Evolutionary conservation across 2,329 filamentous ascomycete genomes (phyloP).

Genomic region (Cordyceps pruinosa): DNA sequence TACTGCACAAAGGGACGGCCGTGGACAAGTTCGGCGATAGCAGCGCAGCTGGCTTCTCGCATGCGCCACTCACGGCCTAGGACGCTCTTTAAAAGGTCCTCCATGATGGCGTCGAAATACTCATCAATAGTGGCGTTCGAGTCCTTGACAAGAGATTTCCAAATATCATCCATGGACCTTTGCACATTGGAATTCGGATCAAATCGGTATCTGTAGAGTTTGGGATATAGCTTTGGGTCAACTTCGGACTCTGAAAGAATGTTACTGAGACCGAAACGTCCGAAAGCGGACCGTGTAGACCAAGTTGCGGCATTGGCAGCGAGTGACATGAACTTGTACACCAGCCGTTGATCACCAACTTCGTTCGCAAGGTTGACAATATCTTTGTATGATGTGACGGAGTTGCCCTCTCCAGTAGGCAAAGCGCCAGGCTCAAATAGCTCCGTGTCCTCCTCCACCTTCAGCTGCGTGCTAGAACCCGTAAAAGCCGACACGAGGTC

Average conservation of each 20-base stretch:
- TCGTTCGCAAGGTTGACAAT: slow-evolving; percentile 94
- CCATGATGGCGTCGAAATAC: slow-evolving; percentile 84
- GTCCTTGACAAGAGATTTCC: slow-evolving; percentile 92
- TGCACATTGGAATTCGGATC: slow-evolving; percentile 93
- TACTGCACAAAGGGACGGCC: slow-evolving; percentile 71
- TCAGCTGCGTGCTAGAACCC: slow-evolving; percentile 64
- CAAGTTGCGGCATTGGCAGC: slow-evolving; percentile 94
- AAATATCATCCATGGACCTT: slow-evolving; percentile 94
- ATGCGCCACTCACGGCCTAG: slow-evolving; percentile 90
- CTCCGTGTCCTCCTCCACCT: slow-evolving; percentile 84
- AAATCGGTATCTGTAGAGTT: slow-evolving; percentile 89
- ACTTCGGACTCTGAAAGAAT: slow-evolving; percentile 83
- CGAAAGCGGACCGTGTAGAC: slow-evolving; percentile 95
- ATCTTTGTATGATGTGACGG: slow-evolving; percentile 93
- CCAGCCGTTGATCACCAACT: slow-evolving; percentile 89
- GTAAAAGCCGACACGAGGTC: slow-evolving; percentile 89
- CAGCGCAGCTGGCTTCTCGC: slow-evolving; percentile 84
- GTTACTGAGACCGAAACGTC: slow-evolving; percentile 83
- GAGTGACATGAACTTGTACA: slow-evolving; percentile 97
- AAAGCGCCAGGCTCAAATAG: slow-evolving; percentile 87
- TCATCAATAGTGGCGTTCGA: slow-evolving; percentile 66
- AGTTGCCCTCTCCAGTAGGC: slow-evolving; percentile 81
- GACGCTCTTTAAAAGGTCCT: slow-evolving; percentile 78
- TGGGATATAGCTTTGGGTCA: slow-evolving; percentile 91
- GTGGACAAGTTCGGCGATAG: slow-evolving; percentile 80